Evolutionary conservation across 257 asterid genomes (phyloP).

Genomic region (Apocynum venetum): DNA sequence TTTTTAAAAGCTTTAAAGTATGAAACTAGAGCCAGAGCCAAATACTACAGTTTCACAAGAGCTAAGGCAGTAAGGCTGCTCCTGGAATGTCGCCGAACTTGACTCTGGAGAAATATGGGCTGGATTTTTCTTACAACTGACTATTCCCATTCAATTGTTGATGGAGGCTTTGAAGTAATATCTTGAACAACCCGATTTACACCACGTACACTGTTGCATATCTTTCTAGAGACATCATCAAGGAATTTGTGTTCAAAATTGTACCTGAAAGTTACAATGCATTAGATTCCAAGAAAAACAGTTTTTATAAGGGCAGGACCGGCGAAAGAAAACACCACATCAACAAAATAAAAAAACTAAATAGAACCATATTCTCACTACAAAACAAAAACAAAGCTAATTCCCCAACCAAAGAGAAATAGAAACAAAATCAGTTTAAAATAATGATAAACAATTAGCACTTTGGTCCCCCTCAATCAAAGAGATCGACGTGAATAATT

Average conservation of each 20-base stretch:
- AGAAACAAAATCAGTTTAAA: background rate
- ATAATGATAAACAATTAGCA: background rate
- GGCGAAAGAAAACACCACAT: background rate
- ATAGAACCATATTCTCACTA: background rate
- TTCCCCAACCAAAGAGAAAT: background rate
- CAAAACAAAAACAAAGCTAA: background rate
- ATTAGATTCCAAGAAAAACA: background rate
- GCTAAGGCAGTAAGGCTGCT: background rate
- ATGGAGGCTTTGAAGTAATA: conserved; percentile 97
- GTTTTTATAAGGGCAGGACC: background rate
- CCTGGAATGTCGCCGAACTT: background rate
- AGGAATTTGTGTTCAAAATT: conserved; percentile 84
- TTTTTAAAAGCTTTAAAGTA: background rate
- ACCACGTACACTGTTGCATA: conserved; percentile 87
- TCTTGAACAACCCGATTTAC: conserved; percentile 97
- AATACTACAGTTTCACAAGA: background rate
- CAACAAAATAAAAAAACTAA: no score
- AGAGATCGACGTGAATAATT: background rate
- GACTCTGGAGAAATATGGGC: background rate
- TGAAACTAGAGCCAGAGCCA: background rate
- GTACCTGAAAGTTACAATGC: conserved; percentile 52
- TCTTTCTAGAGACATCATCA: conserved; percentile 71
- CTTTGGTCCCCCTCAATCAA: background rate
- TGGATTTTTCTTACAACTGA: background rate
- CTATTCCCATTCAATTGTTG: conserved; percentile 97